A percentile compares a stretch with the other conserved stretches of the same genome.
Conservation (phyloP, 768 basidiomycete species). For the Mycena galericulata region DNA sequence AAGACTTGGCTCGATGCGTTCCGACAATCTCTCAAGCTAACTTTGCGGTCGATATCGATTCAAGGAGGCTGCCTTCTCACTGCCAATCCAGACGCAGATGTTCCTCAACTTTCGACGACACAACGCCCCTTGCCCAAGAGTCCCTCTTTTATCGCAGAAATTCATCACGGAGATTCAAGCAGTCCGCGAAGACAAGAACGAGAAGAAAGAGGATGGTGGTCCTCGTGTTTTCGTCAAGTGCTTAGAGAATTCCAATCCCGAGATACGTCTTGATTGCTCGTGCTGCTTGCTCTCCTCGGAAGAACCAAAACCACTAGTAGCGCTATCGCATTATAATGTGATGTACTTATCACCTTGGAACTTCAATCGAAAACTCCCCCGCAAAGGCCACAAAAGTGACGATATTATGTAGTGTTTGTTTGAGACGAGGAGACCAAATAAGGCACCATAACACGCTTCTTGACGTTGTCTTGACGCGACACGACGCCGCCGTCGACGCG, state of each 20-base stretch:
- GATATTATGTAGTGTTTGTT: too few relatives aligned
- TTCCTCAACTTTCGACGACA: background rate
- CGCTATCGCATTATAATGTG: too few relatives aligned
- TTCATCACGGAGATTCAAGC: conserved; percentile 12
- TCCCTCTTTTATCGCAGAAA: conserved; percentile 29
- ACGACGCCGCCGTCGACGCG: too few relatives aligned
- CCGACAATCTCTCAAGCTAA: conserved; percentile 26
- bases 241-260: conserved; percentile 29
- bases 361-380: too few relatives aligned
- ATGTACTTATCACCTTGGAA: too few relatives aligned
- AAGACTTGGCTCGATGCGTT: conserved; percentile 32
- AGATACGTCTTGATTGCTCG: conserved; percentile 15
- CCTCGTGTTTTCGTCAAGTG: conserved; percentile 30
- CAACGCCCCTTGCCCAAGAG: conserved; percentile 32
- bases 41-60: conserved; percentile 25
- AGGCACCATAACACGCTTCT: too few relatives aligned
- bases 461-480: too few relatives aligned
- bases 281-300: too few relatives aligned
- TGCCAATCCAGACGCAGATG: background rate
- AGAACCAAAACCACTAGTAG: too few relatives aligned
- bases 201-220: conserved; percentile 34
- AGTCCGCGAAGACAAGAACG: conserved; percentile 28
- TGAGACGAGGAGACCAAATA: too few relatives aligned
- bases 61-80: conserved; percentile 10
- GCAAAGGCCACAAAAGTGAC: too few relatives aligned